These are phyloP conservation scores for Pleodorina starrii DNA, from an alignment of 139 green algal species.

Conservation along the genomic window DNA sequence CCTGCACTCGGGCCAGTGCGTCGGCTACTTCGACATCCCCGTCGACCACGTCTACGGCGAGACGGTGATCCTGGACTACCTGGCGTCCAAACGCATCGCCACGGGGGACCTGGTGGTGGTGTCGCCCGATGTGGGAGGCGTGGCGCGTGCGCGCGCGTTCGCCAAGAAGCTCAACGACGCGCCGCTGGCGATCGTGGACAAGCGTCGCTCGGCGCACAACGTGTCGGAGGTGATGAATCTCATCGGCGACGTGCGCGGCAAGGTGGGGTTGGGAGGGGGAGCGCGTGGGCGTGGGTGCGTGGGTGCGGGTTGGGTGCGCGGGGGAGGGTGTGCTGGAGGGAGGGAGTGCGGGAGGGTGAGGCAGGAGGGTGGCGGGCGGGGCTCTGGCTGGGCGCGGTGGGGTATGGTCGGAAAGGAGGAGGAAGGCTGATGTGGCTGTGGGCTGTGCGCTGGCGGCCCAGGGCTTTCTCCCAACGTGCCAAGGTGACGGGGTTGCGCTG, in stretches of 20 bases:
- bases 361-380: too few species aligned
- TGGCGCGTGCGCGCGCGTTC: constrained; percentile 96
- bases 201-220: constrained; percentile 96
- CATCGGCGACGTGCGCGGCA: constrained; percentile 98
- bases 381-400: too few species aligned
- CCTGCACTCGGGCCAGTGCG: constrained; percentile 96
- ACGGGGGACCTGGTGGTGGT: constrained; percentile 97
- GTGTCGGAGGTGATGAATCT: constrained; percentile 99
- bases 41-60: constrained; percentile 92
- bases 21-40: constrained; percentile 99
- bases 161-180: constrained; percentile 99
- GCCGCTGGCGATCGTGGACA: constrained; percentile 99
- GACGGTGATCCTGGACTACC: constrained; percentile 97
- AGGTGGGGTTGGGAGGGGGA: constrained; percentile 78
- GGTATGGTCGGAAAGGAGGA: too few species aligned
- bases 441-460: too few species aligned
- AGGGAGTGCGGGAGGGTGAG: not conserved
- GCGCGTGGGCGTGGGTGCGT: not conserved
- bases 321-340: not conserved
- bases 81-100: constrained; percentile 96
- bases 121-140: constrained; percentile 98
- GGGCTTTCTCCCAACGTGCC: too few species aligned
- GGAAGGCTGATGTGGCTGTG: too few species aligned
- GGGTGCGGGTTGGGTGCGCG: not conserved
- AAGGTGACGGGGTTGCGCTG: too few species aligned